phyloP scores from a whole-genome alignment of 208 protist species.

The Trypanosoma grayi region DNA sequence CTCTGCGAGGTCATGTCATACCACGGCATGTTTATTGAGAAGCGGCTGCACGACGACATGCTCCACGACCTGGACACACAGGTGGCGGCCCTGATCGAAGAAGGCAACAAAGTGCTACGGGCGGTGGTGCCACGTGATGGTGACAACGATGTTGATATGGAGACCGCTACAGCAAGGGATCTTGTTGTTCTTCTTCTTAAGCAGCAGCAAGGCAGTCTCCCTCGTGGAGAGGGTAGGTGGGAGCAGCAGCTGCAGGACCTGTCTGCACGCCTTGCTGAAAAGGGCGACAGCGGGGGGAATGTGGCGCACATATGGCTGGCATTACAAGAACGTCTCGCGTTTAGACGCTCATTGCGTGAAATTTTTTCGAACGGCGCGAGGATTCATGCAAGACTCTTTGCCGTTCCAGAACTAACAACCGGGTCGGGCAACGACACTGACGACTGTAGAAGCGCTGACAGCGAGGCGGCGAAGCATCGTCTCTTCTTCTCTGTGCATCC shows the following conservation, averaged over 20 bases:
- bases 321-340: conserved; percentile 36
- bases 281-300: background rate
- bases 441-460: background rate
- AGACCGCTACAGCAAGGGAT: background rate
- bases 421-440: background rate
- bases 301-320: conserved; percentile 43
- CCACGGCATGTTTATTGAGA: conserved; percentile 68
- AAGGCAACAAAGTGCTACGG: conserved; percentile 12
- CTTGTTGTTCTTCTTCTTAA: background rate
- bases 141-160: conserved; percentile 5
- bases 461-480: background rate
- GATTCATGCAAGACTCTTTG: conserved; percentile 17
- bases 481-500: conserved; percentile 74
- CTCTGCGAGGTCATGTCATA: conserved; percentile 70
- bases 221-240: background rate
- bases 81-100: conserved; percentile 18
- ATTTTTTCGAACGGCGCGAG: conserved; percentile 22
- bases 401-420: background rate
- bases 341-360: conserved; percentile 25
- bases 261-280: background rate
- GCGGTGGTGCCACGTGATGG: background rate
- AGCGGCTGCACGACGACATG: conserved; percentile 35
- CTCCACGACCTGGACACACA: conserved; percentile 39
- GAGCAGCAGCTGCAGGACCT: conserved; percentile 2
- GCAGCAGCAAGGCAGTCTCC: background rate